phyloP scores from a whole-genome alignment of 2,329 filamentous ascomycete species.

The Zymoseptoria crescenta region DNA sequence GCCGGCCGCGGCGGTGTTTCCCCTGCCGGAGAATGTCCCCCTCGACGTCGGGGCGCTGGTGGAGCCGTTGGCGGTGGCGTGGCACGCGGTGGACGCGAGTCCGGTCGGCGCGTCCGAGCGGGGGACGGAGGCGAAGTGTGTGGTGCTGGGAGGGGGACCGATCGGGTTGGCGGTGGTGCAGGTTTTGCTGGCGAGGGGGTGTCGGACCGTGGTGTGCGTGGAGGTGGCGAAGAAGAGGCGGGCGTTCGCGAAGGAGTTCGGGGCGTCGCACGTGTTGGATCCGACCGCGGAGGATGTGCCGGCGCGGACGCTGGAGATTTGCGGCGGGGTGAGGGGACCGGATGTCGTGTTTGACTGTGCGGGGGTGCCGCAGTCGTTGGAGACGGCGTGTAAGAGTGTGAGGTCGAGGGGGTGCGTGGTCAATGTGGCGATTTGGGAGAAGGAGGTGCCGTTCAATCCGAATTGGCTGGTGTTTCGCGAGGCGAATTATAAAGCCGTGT shows the following conservation, averaged over 20 bases:
- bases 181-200: constrained; percentile 48
- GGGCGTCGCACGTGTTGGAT: constrained; percentile 49
- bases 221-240: constrained; percentile 48
- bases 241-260: constrained; percentile 46
- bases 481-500: constrained; percentile 43
- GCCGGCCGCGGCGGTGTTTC: constrained; percentile 40
- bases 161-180: constrained; percentile 54
- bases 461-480: constrained; percentile 49
- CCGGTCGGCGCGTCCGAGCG: constrained; percentile 32
- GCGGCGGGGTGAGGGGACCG: constrained; percentile 41
- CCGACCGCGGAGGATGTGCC: constrained; percentile 46
- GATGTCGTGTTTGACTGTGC: constrained; percentile 57
- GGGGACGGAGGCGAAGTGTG: constrained; percentile 35
- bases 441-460: constrained; percentile 44
- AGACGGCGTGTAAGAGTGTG: constrained; percentile 43
- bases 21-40: constrained; percentile 45
- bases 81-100: constrained; percentile 52
- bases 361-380: constrained; percentile 43
- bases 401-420: constrained; percentile 50
- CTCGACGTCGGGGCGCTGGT: constrained; percentile 52
- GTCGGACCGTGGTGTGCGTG: constrained; percentile 49
- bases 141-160: constrained; percentile 55
- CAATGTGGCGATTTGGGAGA: constrained; percentile 60
- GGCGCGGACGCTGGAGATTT: constrained; percentile 40
- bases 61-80: constrained; percentile 56